phyloP scores from a whole-genome alignment of 257 asterid genomes.

The Leptodermis oblonga region DNA sequence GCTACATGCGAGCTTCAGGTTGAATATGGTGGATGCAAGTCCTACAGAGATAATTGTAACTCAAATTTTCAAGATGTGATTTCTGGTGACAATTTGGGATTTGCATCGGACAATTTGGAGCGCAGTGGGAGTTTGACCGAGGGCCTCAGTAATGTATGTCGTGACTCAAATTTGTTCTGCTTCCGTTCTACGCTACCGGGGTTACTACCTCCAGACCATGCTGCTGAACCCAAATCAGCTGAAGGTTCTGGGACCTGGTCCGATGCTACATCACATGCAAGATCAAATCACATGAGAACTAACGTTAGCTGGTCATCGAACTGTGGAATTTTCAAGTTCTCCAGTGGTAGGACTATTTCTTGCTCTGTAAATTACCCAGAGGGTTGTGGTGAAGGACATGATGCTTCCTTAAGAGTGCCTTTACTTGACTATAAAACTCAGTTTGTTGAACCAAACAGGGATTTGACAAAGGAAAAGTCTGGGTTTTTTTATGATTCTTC shows the following conservation, averaged over 20 bases:
- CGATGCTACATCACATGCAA: slow-evolving; percentile 25
- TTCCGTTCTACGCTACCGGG: slow-evolving; percentile 62
- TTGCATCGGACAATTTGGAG: slow-evolving; percentile 21
- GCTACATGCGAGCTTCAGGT: slow-evolving; percentile 29
- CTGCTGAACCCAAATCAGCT: slow-evolving; percentile 18
- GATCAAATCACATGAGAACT: slow-evolving; percentile 24
- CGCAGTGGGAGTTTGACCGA: slow-evolving; percentile 20
- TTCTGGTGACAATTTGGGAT: slow-evolving; percentile 29
- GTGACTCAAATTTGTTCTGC: slow-evolving; percentile 49
- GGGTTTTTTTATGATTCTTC: slow-evolving; percentile 30
- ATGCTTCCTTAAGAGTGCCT: slow-evolving; percentile 34
- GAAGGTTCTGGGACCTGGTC: slow-evolving; percentile 30
- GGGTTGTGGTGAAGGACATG: slow-evolving; percentile 22
- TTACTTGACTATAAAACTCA: slow-evolving; percentile 24
- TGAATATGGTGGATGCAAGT: slow-evolving; percentile 36
- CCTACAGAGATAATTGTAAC: slow-evolving; percentile 19
- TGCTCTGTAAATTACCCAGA: slow-evolving; percentile 43
- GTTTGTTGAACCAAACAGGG: slow-evolving; percentile 24
- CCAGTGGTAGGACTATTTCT: slow-evolving; percentile 46
- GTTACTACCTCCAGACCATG: slow-evolving; percentile 22
- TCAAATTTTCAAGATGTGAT: slow-evolving; percentile 25
- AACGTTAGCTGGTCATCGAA: slow-evolving; percentile 38
- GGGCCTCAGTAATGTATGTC: slow-evolving; percentile 37
- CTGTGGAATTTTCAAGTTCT: slow-evolving; percentile 39
- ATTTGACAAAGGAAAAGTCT: slow-evolving; percentile 24